phyloP scores from a whole-genome alignment of 441 rosid genomes.

The Erysimum pusillum region DNA sequence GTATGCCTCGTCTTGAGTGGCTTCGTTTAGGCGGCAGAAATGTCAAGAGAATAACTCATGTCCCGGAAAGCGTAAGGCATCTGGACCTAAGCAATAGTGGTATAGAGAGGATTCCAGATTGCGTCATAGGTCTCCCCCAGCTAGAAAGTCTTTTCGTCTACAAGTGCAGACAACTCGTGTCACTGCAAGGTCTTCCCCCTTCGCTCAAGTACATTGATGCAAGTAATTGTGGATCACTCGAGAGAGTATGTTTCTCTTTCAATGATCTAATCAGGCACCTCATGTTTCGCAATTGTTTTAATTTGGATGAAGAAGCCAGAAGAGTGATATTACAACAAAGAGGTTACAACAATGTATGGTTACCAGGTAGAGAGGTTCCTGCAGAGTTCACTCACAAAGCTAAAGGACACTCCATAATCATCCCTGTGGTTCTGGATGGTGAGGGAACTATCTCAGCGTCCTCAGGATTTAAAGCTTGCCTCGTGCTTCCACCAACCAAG shows the following conservation, averaged over 20 bases:
- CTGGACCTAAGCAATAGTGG: neutral
- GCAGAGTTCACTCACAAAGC: conserved; percentile 23
- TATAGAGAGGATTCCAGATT: conserved; percentile 2
- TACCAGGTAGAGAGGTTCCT: conserved; percentile 24
- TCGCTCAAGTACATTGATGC: neutral
- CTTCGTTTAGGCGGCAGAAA: neutral
- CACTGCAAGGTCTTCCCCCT: neutral
- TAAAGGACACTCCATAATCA: neutral
- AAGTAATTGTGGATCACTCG: neutral
- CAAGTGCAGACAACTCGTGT: neutral
- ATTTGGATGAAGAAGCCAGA: conserved; percentile 18
- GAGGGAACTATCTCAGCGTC: neutral
- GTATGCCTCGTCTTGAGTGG: conserved; percentile 5
- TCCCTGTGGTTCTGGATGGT: neutral
- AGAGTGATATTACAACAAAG: conserved; percentile 13
- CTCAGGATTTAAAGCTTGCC: conserved; percentile 11
- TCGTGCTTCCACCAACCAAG: conserved; percentile 4
- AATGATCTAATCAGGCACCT: neutral
- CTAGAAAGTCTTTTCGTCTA: neutral
- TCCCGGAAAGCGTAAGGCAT: neutral
- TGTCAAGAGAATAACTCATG: conserved; percentile 8
- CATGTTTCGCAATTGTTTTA: neutral
- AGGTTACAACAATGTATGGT: neutral
- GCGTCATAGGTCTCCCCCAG: neutral
- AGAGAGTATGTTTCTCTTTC: neutral